phyloP scores from a whole-genome alignment of 2,329 filamentous ascomycete genomes.

The Arthrobotrys megalospora region DNA sequence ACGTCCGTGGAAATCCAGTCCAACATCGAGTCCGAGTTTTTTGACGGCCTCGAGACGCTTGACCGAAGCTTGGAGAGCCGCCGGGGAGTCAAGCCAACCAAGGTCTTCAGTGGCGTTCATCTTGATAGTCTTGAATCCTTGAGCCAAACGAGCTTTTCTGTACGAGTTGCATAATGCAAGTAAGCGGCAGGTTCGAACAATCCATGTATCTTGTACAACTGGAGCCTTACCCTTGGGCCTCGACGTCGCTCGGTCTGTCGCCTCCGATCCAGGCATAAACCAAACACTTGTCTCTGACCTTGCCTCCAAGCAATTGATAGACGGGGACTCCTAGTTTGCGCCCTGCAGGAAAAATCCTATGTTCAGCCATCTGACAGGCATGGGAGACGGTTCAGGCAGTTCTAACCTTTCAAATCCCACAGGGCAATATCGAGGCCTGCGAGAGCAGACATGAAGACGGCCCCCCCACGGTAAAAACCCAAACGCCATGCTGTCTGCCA shows the following conservation, averaged over 20 bases:
- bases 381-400: slow-evolving; percentile 36
- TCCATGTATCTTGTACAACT: slow-evolving; percentile 5
- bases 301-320: slow-evolving; percentile 81
- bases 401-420: slow-evolving; percentile 80
- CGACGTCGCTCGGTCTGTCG: slow-evolving; percentile 78
- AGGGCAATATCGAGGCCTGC: slow-evolving; percentile 84
- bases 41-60: slow-evolving; percentile 79
- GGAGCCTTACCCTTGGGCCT: slow-evolving; percentile 73
- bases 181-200: slow-evolving; percentile 34
- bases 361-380: slow-evolving; percentile 42
- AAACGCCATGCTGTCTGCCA: slow-evolving; percentile 82
- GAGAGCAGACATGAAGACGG: slow-evolving; percentile 84
- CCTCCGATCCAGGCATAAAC: slow-evolving; percentile 87
- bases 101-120: slow-evolving; percentile 86
- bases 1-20: slow-evolving; percentile 83
- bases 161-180: slow-evolving; percentile 30
- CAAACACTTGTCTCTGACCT: slow-evolving; percentile 78
- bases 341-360: slow-evolving; percentile 66
- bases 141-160: slow-evolving; percentile 73
- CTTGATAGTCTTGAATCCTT: slow-evolving; percentile 79
- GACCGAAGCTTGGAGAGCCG: slow-evolving; percentile 75
- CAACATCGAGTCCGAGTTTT: slow-evolving; percentile 78
- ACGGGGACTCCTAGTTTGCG: slow-evolving; percentile 77
- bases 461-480: slow-evolving; percentile 82
- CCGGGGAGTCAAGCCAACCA: slow-evolving; percentile 82